A percentile compares a stretch with the other conserved stretches of the same genome.
These are phyloP conservation scores for Candida golubevii DNA, from an alignment of 805 yeast species.

Conservation along the genomic window DNA sequence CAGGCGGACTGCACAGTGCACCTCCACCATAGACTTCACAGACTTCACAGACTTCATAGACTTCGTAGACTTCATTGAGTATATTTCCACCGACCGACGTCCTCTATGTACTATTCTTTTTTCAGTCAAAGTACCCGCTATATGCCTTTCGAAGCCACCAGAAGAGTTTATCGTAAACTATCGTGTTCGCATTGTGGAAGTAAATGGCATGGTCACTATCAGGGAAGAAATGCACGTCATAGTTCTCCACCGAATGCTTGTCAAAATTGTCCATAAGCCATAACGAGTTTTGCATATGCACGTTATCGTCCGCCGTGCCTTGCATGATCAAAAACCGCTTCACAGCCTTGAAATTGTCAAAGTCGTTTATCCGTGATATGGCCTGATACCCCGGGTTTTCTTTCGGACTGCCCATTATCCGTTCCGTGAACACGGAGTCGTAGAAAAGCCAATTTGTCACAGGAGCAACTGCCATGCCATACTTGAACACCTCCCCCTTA, in stretches of 20 bases:
- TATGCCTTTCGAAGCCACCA: conserved; percentile 61
- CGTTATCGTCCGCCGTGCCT: conserved; percentile 84
- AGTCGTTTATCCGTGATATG: conserved; percentile 38
- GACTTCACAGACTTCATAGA: too few relatives aligned
- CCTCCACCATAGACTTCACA: too few relatives aligned
- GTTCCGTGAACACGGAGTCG: conserved; percentile 76
- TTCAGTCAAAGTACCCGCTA: background rate
- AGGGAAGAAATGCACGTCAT: conserved; percentile 85
- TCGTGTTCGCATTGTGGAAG: conserved; percentile 71
- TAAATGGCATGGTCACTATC: conserved; percentile 86
- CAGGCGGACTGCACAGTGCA: conserved; percentile 5
- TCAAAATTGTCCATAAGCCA: conserved; percentile 60
- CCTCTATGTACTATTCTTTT: background rate
- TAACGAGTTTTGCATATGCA: conserved; percentile 68
- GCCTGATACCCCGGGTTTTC: conserved; percentile 44
- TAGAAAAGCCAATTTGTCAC: conserved; percentile 75
- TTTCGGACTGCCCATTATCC: conserved; percentile 60
- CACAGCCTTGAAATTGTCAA: conserved; percentile 44
- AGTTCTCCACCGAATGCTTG: conserved; percentile 54
- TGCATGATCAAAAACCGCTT: conserved; percentile 66
- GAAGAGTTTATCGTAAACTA: conserved; percentile 68
- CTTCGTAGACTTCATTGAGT: too few relatives aligned
- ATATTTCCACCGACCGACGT: background rate
- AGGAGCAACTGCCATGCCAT: conserved; percentile 81
- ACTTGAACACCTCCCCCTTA: conserved; percentile 56